phyloP scores from a whole-genome alignment of 2,329 filamentous ascomycete genomes.

The Aspergillus sp. region DNA sequence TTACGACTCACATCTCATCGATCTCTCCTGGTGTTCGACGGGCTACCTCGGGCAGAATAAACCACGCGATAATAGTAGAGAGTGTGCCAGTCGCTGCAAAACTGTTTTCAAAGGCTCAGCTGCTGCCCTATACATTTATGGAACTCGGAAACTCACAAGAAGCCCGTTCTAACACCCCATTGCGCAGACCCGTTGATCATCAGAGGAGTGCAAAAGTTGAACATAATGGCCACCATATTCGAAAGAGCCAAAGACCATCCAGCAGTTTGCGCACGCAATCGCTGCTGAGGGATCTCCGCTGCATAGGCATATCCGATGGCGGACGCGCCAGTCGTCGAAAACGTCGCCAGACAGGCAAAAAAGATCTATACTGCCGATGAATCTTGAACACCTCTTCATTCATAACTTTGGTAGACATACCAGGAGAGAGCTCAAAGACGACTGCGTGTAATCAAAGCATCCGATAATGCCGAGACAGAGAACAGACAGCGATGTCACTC shows the following conservation, averaged over 20 bases:
- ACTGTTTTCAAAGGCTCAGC: conserved; percentile 14
- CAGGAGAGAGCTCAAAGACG: conserved; percentile 35
- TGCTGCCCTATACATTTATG: not conserved
- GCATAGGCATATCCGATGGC: conserved; percentile 46
- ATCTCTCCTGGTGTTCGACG: conserved; percentile 49
- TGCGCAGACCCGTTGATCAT: conserved; percentile 42
- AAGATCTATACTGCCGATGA: conserved; percentile 31
- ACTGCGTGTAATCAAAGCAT: conserved; percentile 38
- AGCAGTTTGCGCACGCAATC: conserved; percentile 40
- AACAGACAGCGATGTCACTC: conserved; percentile 35
- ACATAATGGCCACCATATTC: conserved; percentile 43
- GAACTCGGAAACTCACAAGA: conserved; percentile 35
- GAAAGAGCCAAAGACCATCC: conserved; percentile 40
- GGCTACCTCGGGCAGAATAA: conserved; percentile 53
- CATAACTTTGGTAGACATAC: conserved; percentile 16
- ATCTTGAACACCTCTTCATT: not conserved
- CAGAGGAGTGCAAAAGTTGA: conserved; percentile 45
- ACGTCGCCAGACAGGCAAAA: conserved; percentile 42
- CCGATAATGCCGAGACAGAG: conserved; percentile 40
- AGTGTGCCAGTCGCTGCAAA: conserved; percentile 34
- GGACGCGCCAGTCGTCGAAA: conserved; percentile 42
- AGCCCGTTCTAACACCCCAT: conserved; percentile 48
- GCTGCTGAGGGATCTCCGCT: conserved; percentile 41
- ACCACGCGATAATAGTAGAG: conserved; percentile 39
- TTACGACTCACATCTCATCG: conserved; percentile 38